A percentile compares a stretch with the other conserved stretches of the same genome.
These are phyloP conservation scores for Podaxis carcinomalis DNA, from an alignment of 768 basidiomycete genomes.

Conservation along the genomic window DNA sequence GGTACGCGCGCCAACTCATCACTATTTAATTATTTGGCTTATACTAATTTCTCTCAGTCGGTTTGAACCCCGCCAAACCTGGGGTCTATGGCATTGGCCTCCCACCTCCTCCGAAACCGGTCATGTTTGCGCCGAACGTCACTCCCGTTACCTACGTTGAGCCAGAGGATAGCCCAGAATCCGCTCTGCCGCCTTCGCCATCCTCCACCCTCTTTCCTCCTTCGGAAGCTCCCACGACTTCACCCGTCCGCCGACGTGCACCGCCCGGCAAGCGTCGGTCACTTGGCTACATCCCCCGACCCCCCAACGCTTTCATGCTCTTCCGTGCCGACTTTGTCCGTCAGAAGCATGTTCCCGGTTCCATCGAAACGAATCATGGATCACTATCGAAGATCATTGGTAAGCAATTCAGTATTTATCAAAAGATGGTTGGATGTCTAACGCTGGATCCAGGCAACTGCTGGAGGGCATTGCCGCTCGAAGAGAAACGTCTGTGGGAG, in stretches of 20 bases:
- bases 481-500: constrained; percentile 74
- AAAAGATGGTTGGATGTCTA: constrained; percentile 21
- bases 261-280: constrained; percentile 60
- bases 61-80: constrained; percentile 22
- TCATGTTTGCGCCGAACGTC: constrained; percentile 27
- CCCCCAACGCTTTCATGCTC: constrained; percentile 84
- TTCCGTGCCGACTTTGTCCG: constrained; percentile 81
- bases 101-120: constrained; percentile 16
- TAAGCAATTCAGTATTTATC: constrained; percentile 17
- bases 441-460: constrained; percentile 49
- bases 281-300: constrained; percentile 70
- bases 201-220: constrained; percentile 20
- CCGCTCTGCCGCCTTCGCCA: constrained; percentile 9
- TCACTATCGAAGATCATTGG: constrained; percentile 71
- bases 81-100: constrained; percentile 22
- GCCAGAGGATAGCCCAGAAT: constrained; percentile 14
- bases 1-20: neutral
- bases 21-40: neutral
- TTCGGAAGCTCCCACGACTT: constrained; percentile 11
- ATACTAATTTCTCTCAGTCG: neutral
- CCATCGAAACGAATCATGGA: constrained; percentile 74
- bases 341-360: constrained; percentile 74
- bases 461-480: constrained; percentile 67
- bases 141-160: constrained; percentile 23
- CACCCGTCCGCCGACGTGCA: constrained; percentile 19